Evolutionary conservation across 495 filamentous ascomycete species (phyloP).

Genomic region (Bacidia gigantensis): DNA sequence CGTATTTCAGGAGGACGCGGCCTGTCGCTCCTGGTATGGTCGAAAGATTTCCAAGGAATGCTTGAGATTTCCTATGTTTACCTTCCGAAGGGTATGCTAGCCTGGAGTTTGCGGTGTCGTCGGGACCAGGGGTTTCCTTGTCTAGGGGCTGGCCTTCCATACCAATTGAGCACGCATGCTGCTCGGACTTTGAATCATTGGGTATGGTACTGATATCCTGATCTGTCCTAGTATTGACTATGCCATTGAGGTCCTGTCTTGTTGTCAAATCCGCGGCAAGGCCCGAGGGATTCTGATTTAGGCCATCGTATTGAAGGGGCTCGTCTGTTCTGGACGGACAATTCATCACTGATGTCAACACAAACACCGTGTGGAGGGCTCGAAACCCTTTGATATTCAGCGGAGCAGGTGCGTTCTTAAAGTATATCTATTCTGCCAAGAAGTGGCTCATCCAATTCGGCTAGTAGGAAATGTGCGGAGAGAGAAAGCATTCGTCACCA

Average conservation of each 20-base stretch:
- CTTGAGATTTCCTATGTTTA: neutral
- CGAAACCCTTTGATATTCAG: neutral
- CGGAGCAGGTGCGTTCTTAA: neutral
- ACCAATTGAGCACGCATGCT: neutral
- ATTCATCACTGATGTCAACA: constrained; percentile 33
- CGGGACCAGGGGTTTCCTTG: neutral
- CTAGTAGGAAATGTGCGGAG: neutral
- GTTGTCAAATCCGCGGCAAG: constrained; percentile 46
- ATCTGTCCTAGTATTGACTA: constrained; percentile 21
- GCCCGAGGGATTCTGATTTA: constrained; percentile 46
- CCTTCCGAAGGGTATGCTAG: neutral
- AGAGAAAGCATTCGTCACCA: neutral
- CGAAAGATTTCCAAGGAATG: neutral
- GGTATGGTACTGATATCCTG: constrained; percentile 12
- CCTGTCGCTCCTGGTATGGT: neutral
- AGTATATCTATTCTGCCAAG: neutral
- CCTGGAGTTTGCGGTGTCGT: neutral
- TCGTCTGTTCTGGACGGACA: constrained; percentile 52
- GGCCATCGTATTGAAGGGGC: constrained; percentile 35
- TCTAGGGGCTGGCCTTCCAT: neutral
- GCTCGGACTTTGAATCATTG: neutral
- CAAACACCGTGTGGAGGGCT: neutral
- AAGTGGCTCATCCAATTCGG: neutral
- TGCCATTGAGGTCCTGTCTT: constrained; percentile 49
- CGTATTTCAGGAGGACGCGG: constrained; percentile 44